Base-by-base conservation (phyloP, 2,329 filamentous ascomycete genomes). In the Canariomyces notabilis region DNA sequence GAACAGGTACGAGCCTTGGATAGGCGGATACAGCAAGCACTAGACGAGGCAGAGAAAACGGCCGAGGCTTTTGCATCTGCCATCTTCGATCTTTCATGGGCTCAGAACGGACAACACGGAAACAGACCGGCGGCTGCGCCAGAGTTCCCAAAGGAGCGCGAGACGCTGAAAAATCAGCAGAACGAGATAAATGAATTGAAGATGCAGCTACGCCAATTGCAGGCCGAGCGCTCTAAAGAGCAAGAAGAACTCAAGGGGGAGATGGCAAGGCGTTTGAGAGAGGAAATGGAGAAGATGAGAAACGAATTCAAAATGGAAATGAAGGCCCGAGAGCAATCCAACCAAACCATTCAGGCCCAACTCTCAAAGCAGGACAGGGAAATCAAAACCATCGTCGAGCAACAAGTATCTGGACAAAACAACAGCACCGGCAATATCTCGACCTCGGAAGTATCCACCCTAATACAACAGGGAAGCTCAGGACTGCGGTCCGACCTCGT, bases 181-280 rank as follows among this genome's bases (percentile, higher is more conserved):
- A 32, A 31, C 5, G 44, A 52, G 26, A 42, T 48, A 20, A 39
- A 5, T 9, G 40, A 38, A 9, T 41, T 50, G 5, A 45, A 44
- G 31, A n/a, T 38, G 4, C 39, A 42, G 14, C 3, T 52, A 6
- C 20, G 16, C 16, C 31, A 37, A 11, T 20, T 42, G 14, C 32
- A 49, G 16, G 14, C 19, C 14, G 20, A 21, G 5, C 37, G 39
- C 19, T 19, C 12, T 2, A 26, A 34, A 11, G 39, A 51, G 11
- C 20, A 21, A 19, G 39, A 20, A 7, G 18, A 41, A 2, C 22
- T 46, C 18, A 32, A 47, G 15, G 18, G 37, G 37, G 22, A 46
- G 22, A 39, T 42, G 35, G 21, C 32, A 23, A 29, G 14, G 26
- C 26, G 26, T 12, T 11, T 29, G 4, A 29, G 14, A 9, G 8